phyloP scores from a whole-genome alignment of 352 stramenopile genomes.

The Globisporangium cederbergense region DNA sequence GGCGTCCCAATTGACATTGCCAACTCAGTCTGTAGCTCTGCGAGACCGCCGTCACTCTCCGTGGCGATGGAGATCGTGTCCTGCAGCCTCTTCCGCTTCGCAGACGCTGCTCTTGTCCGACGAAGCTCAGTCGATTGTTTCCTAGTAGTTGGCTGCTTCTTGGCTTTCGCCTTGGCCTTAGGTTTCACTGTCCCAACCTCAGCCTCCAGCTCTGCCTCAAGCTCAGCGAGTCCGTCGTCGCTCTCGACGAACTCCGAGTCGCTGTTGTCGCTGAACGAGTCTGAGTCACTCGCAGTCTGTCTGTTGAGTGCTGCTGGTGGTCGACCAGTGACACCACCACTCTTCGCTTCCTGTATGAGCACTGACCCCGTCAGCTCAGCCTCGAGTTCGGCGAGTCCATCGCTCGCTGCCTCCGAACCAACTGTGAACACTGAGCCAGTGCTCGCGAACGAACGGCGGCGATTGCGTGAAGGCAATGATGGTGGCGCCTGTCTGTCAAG shows the following conservation, averaged over 20 bases:
- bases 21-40: conserved; percentile 15
- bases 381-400: conserved; percentile 32
- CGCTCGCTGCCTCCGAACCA: conserved; percentile 7
- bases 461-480: background rate
- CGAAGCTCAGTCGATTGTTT: background rate
- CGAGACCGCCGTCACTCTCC: conserved; percentile 13
- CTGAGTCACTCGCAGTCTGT: background rate
- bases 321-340: background rate
- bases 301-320: background rate
- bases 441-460: conserved; percentile 6
- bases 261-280: background rate
- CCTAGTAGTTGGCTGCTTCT: background rate
- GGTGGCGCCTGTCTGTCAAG: background rate
- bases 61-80: conserved; percentile 7
- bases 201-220: conserved; percentile 18
- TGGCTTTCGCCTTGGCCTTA: background rate
- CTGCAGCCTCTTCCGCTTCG: background rate
- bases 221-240: conserved; percentile 19
- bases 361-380: conserved; percentile 21
- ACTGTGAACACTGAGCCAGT: background rate
- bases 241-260: conserved; percentile 10
- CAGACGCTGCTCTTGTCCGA: background rate
- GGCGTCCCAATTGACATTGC: background rate
- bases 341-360: background rate
- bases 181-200: conserved; percentile 11